phyloP scores from a whole-genome alignment of 2,329 filamentous ascomycete species.

The Pseudogymnoascus sp. region DNA sequence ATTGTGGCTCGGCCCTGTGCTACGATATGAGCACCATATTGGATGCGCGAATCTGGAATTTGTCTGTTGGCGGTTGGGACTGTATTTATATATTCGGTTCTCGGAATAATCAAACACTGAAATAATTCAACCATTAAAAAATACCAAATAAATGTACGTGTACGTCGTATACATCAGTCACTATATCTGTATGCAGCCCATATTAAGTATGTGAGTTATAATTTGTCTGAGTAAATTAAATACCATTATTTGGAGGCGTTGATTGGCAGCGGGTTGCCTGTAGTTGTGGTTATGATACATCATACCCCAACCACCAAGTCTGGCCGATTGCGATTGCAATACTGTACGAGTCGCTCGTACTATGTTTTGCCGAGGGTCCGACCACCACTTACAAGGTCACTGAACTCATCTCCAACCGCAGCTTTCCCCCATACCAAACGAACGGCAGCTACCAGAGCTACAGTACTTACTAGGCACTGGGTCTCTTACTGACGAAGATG shows the following conservation, averaged over 20 bases:
- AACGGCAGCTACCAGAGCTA: not conserved
- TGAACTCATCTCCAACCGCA: not conserved
- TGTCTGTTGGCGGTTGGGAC: not conserved
- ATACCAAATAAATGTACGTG: not conserved
- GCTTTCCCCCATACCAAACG: not conserved
- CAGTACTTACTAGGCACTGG: not conserved
- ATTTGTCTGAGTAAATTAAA: not conserved
- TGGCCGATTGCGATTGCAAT: not conserved
- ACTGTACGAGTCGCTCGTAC: not conserved
- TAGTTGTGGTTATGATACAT: not conserved
- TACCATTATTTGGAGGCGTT: not conserved
- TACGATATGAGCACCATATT: too few relatives aligned
- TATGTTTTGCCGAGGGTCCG: constrained; percentile 6
- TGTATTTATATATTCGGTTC: not conserved
- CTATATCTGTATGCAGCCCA: not conserved
- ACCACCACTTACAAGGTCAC: not conserved
- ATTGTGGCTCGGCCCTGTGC: not conserved
- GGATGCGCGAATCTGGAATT: not conserved
- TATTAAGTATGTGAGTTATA: not conserved
- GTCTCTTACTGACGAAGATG: not conserved
- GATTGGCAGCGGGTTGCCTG: too few relatives aligned
- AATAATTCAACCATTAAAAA: not conserved
- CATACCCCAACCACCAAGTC: not conserved
- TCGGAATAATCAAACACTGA: not conserved
- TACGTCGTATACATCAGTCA: not conserved